Conservation (phyloP, 1,284 basidiomycete species). For the Porodaedalea pini region DNA sequence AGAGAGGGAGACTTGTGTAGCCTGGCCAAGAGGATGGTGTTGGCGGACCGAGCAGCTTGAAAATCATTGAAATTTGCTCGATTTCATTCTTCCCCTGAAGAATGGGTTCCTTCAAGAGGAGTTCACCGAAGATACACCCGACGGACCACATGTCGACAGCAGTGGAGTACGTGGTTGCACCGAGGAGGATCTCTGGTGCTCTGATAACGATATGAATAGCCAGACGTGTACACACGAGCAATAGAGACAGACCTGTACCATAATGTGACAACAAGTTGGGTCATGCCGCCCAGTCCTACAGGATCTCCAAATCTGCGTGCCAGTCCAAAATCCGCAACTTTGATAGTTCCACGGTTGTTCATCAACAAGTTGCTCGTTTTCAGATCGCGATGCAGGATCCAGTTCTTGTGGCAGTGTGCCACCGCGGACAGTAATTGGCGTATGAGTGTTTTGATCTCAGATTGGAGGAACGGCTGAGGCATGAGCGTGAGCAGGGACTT, state of each 20-base stretch:
- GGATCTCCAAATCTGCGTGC: constrained; percentile 96
- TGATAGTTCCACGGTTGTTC: constrained; percentile 98
- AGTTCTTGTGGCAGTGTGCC: constrained; percentile 88
- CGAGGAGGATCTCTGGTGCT: constrained; percentile 93
- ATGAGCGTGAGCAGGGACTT: constrained; percentile 92
- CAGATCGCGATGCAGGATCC: constrained; percentile 97
- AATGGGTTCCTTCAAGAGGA: constrained; percentile 89
- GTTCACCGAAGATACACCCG: constrained; percentile 98
- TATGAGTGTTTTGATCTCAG: constrained; percentile 97
- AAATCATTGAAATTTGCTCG: constrained; percentile 91
- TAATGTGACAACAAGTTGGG: constrained; percentile 94
- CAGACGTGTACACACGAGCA: constrained; percentile 21
- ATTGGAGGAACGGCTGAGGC: constrained; percentile 93
- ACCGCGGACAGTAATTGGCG: constrained; percentile 92
- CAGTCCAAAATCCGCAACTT: constrained; percentile 97
- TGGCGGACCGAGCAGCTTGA: constrained; percentile 88
- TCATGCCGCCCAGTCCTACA: constrained; percentile 88
- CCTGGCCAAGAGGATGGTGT: constrained; percentile 86
- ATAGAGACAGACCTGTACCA: constrained; percentile 86
- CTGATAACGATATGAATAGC: constrained; percentile 41
- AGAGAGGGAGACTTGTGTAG: constrained; percentile 71
- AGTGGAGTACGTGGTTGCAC: constrained; percentile 90
- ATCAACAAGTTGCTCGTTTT: constrained; percentile 98
- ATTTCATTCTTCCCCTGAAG: constrained; percentile 96
- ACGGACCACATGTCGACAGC: constrained; percentile 99